A percentile compares a stretch with the other conserved stretches of the same genome.
phyloP scores from a whole-genome alignment of 106 monocot species.

The Hemerocallis citrina region DNA sequence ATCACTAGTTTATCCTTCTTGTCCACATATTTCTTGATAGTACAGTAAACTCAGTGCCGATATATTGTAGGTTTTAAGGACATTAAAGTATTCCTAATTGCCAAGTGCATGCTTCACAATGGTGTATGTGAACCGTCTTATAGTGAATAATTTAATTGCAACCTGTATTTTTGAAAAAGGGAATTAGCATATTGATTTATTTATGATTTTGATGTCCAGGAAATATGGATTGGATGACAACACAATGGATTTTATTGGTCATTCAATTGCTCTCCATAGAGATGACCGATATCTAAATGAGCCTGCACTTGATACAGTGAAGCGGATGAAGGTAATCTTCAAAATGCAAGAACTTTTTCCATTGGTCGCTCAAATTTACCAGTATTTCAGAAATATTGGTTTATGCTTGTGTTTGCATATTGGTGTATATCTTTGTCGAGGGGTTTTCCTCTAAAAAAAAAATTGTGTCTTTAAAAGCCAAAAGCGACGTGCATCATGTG shows the following conservation, averaged over 20 bases:
- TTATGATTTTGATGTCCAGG: slow-evolving; percentile 20
- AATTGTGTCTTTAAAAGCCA: too few relatives aligned
- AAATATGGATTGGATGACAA: slow-evolving; percentile 91
- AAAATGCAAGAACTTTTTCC: neutral
- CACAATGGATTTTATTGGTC: slow-evolving; percentile 84
- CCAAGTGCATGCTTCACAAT: too few relatives aligned
- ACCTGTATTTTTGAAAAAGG: neutral
- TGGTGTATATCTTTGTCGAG: too few relatives aligned
- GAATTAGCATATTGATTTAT: neutral
- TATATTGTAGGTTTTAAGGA: too few relatives aligned
- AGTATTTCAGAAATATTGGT: too few relatives aligned
- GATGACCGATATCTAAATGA: slow-evolving; percentile 74
- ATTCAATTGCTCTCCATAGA: slow-evolving; percentile 80
- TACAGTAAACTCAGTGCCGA: neutral
- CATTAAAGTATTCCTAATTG: too few relatives aligned
- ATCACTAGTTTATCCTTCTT: neutral
- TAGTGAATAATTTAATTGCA: neutral
- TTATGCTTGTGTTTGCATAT: too few relatives aligned
- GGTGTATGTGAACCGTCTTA: neutral
- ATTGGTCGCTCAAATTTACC: neutral
- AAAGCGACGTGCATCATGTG: too few relatives aligned
- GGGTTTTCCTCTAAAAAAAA: too few relatives aligned
- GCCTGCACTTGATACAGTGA: slow-evolving; percentile 76
- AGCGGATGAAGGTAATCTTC: slow-evolving; percentile 78
- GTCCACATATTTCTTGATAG: neutral